Percentiles rank a stretch among this genome's conserved stretches.
phyloP scores from a whole-genome alignment of 225 moss, liverwort and hornwort genomes.

The Pseudisothecium myosuroides region DNA sequence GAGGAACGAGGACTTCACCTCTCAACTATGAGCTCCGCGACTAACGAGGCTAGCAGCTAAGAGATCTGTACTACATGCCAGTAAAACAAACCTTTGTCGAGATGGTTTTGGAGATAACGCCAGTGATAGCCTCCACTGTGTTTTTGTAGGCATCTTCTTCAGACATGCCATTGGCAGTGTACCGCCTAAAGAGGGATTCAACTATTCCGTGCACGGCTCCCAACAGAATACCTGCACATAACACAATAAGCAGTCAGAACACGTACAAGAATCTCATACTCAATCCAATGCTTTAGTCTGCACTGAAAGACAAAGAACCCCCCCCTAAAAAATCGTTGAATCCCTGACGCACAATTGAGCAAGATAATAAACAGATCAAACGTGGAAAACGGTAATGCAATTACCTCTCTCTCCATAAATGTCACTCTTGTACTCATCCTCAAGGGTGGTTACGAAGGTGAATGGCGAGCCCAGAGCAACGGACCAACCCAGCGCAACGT shows the following conservation, averaged over 20 bases:
- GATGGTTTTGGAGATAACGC: constrained; percentile 78
- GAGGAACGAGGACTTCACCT: background rate
- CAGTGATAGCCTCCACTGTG: constrained; percentile 92
- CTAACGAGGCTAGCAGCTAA: background rate
- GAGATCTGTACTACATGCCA: background rate
- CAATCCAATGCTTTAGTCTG: background rate
- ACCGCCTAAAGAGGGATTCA: constrained; percentile 80
- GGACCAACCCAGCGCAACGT: constrained; percentile 93
- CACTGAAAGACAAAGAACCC: background rate
- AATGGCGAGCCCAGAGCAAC: constrained; percentile 89
- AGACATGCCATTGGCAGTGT: constrained; percentile 79
- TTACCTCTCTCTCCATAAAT: constrained; percentile 96
- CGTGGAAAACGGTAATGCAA: background rate
- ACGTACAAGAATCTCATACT: background rate
- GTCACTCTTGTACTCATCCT: constrained; percentile 92
- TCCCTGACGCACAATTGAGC: background rate
- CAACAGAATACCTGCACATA: constrained; percentile 61
- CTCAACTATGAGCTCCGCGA: background rate
- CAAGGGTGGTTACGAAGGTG: constrained; percentile 84
- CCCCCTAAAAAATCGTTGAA: background rate
- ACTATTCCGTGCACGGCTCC: constrained; percentile 96
- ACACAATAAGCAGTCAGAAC: background rate
- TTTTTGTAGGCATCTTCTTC: constrained; percentile 92
- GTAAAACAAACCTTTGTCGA: constrained; percentile 61
- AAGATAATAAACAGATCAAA: background rate